These are phyloP conservation scores for Hirsutella thompsonii DNA, from an alignment of 2,329 filamentous ascomycete species.

Conservation along the genomic window DNA sequence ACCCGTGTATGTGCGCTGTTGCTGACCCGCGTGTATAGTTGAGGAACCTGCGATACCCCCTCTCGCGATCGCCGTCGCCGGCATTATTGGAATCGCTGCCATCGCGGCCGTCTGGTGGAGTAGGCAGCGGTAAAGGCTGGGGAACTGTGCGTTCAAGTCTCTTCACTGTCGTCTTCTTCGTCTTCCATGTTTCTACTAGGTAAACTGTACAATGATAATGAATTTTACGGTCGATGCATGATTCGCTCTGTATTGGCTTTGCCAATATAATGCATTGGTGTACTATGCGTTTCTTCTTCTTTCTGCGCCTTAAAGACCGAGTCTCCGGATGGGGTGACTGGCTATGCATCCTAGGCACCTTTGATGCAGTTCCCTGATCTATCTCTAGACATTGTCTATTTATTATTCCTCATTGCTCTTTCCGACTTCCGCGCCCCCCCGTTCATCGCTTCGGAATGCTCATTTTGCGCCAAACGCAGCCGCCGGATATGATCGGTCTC, in stretches of 20 bases:
- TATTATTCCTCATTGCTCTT: too few relatives aligned
- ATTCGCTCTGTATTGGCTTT: background rate
- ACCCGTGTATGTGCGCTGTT: too few relatives aligned
- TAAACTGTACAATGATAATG: constrained; percentile 1
- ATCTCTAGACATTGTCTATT: too few relatives aligned
- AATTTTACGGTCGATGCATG: background rate
- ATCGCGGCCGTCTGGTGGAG: constrained; percentile 25
- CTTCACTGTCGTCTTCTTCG: background rate
- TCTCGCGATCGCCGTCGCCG: constrained; percentile 18
- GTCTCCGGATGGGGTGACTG: too few relatives aligned
- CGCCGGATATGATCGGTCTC: constrained; percentile 47
- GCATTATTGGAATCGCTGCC: constrained; percentile 22
- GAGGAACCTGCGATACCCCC: constrained; percentile 18
- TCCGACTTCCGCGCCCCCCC: too few relatives aligned
- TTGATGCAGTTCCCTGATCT: too few relatives aligned
- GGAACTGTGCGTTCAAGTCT: background rate
- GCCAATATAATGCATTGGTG: too few relatives aligned
- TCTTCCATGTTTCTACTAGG: constrained; percentile 1
- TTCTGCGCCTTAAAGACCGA: too few relatives aligned
- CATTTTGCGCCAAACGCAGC: constrained; percentile 38
- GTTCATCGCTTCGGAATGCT: too few relatives aligned
- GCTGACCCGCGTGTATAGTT: too few relatives aligned
- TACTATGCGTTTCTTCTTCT: too few relatives aligned
- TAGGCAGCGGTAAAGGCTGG: constrained; percentile 17
- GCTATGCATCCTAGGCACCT: too few relatives aligned